Evolutionary conservation across 2,329 filamentous ascomycete species (phyloP).

Genomic region (Dactylonectria estremocensis): DNA sequence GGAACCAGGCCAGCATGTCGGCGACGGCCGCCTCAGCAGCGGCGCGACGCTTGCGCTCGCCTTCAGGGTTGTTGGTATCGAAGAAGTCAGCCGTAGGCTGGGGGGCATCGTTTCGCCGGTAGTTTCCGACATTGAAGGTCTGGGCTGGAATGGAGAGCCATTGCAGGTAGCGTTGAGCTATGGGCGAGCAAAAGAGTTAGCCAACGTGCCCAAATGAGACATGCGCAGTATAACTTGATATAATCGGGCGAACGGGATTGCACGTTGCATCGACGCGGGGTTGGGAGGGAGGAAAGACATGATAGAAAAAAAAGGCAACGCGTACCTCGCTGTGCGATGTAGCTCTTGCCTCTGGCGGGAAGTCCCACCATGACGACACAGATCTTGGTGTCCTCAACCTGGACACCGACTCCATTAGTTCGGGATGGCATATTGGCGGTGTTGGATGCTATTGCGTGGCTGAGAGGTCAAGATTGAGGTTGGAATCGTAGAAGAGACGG

Average conservation of each 20-base stretch:
- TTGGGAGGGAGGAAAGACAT: not conserved
- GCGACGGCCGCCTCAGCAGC: slow-evolving; percentile 92
- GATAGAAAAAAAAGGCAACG: slow-evolving; percentile 29
- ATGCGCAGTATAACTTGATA: not conserved
- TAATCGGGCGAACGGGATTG: not conserved
- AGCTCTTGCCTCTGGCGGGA: slow-evolving; percentile 94
- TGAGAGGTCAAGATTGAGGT: slow-evolving; percentile 28
- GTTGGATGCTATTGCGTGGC: slow-evolving; percentile 36
- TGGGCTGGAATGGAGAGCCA: slow-evolving; percentile 96
- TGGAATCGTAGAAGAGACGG: slow-evolving; percentile 31
- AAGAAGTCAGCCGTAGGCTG: slow-evolving; percentile 97
- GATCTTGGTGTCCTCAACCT: slow-evolving; percentile 96
- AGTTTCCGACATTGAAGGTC: slow-evolving; percentile 98
- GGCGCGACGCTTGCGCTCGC: slow-evolving; percentile 88
- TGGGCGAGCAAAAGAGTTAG: slow-evolving; percentile 26
- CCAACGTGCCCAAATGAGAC: slow-evolving; percentile 1
- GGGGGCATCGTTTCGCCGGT: slow-evolving; percentile 90
- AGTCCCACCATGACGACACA: slow-evolving; percentile 99
- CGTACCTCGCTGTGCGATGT: slow-evolving; percentile 96
- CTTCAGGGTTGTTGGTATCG: slow-evolving; percentile 89
- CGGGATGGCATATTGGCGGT: slow-evolving; percentile 60
- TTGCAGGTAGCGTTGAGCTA: slow-evolving; percentile 92
- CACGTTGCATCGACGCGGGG: not conserved
- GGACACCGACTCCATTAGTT: slow-evolving; percentile 79
- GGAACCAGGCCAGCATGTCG: slow-evolving; percentile 97